Base-by-base conservation (phyloP, 768 basidiomycete species). In the Chiua virens region DNA sequence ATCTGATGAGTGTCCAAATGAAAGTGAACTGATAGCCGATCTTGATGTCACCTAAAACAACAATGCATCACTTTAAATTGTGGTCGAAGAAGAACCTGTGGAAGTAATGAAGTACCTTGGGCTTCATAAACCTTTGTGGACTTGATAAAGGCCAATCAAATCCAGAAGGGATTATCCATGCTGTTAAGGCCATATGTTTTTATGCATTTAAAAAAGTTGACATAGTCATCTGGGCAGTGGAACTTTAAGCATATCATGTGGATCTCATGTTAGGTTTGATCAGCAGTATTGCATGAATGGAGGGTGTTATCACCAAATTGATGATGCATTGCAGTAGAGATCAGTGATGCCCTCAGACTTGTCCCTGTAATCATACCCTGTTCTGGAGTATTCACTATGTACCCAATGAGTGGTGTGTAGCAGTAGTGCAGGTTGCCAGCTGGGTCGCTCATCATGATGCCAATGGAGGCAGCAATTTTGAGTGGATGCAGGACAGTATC, bases 21-120 rank as follows among this genome's bases (percentile, higher is more conserved):
- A 73, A 39, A 1, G 62, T 66, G 37, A 73, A 70, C 3, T 65
- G 62, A 52, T 68, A 71, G 51, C 76, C 66, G 3, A 77, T 55
- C 50, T 78, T 71, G 1, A 43, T 20, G 0, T 41, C 49, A 0
- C 66, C 28, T 5, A 44, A 9, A 32, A 22, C 43, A 4, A n/a
- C 3, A 28, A 47, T 36, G 21, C n/a, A 39, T 27, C 36, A 47
- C 21, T 39, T 18, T 10, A 39, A 10, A 20, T 39, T 8, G 11
- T 39, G 18, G 21, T 39, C 8, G 4, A 39, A 32, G 32, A 32
- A 32, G 1, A 32, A 6, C 14, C 14, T 13, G 7, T 32, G 32
- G 32, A 32, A 14, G 6, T 39, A 20, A 14, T 39, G 38, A 21
- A 39, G 38, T 13, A 5, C 8, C 21, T 39, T n/a, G 8, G 28